phyloP scores from a whole-genome alignment of 75 land plant species.

The Chamaecyparis obtusa region DNA sequence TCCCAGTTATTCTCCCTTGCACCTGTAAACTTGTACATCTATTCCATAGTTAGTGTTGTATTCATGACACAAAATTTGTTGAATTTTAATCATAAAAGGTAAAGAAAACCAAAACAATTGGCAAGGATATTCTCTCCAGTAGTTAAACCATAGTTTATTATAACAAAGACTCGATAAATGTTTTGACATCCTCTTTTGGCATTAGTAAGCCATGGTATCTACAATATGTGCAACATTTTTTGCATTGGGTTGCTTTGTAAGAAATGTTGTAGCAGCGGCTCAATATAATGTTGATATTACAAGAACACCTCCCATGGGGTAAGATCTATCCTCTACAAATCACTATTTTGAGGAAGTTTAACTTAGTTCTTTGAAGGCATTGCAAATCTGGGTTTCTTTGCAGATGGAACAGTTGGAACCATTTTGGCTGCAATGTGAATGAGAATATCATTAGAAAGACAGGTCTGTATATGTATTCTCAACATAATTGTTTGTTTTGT shows the following conservation, averaged over 20 bases:
- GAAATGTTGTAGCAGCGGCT: not conserved
- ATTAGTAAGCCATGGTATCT: not conserved
- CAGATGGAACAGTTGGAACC: slow-evolving; percentile 97
- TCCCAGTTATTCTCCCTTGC: too few relatives aligned
- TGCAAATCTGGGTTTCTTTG: not conserved
- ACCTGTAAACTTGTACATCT: too few relatives aligned
- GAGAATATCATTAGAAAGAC: slow-evolving; percentile 72
- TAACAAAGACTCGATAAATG: not conserved
- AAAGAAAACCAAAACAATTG: too few relatives aligned
- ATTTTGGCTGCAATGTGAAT: slow-evolving; percentile 59
- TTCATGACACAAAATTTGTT: too few relatives aligned
- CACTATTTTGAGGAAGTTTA: not conserved
- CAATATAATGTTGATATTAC: not conserved
- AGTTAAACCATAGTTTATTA: too few relatives aligned
- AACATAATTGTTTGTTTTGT: not conserved
- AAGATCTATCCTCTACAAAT: not conserved
- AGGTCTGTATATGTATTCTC: slow-evolving; percentile 28
- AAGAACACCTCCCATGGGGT: slow-evolving; percentile 9
- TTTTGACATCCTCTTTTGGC: not conserved
- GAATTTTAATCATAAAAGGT: too few relatives aligned
- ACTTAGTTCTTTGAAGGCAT: not conserved
- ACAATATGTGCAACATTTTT: not conserved
- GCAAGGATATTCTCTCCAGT: too few relatives aligned
- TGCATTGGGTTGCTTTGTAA: not conserved
- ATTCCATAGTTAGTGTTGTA: too few relatives aligned